phyloP scores from a whole-genome alignment of 2,329 filamentous ascomycete genomes.

The Aspergillus awamori region DNA sequence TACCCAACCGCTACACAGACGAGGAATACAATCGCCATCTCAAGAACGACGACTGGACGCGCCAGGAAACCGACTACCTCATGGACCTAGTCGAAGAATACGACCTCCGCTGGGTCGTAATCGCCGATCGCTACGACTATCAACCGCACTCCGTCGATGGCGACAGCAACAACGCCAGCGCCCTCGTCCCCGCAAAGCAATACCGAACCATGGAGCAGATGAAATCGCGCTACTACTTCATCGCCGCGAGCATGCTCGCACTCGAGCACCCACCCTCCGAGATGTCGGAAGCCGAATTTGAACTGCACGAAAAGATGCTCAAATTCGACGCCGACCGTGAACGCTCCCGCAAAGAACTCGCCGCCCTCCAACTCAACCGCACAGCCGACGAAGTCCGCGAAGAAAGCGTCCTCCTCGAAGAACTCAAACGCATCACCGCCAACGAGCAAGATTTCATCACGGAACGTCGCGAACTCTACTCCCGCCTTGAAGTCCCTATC shows the following conservation, averaged over 20 bases:
- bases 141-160: conserved; percentile 34
- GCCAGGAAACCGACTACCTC: conserved; percentile 91
- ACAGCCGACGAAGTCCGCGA: conserved; percentile 87
- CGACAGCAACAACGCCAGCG: conserved; percentile 34
- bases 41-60: conserved; percentile 77
- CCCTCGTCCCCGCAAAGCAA: conserved; percentile 45
- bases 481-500: conserved; percentile 79
- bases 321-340: conserved; percentile 85
- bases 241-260: conserved; percentile 81
- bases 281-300: conserved; percentile 86
- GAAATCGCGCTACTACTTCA: conserved; percentile 86
- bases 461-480: conserved; percentile 84
- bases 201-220: conserved; percentile 81
- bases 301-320: conserved; percentile 78
- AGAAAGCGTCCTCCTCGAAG: conserved; percentile 84
- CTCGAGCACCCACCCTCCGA: conserved; percentile 76
- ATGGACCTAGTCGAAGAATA: conserved; percentile 74
- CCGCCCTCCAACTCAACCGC: conserved; percentile 74
- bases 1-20: conserved; percentile 76
- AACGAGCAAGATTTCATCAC: conserved; percentile 84
- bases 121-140: conserved; percentile 90
- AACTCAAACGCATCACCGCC: conserved; percentile 88
- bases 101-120: conserved; percentile 86
- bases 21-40: conserved; percentile 81
- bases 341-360: conserved; percentile 79